A percentile compares a stretch with the other conserved stretches of the same genome.
phyloP scores from a whole-genome alignment of 2,329 filamentous ascomycete species.

The Tothia fuscella region DNA sequence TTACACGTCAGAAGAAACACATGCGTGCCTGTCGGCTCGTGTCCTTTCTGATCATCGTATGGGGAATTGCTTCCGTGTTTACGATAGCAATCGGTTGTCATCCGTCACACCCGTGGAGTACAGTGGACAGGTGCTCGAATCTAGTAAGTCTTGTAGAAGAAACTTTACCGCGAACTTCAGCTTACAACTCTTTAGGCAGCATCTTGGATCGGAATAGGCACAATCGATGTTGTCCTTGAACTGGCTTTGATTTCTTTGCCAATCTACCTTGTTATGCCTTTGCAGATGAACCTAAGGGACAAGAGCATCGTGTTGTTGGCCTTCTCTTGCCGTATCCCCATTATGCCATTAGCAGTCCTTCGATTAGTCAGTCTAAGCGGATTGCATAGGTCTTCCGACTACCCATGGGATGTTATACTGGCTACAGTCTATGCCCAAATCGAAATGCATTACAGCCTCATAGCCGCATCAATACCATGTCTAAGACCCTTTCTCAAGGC shows the following conservation, averaged over 20 bases:
- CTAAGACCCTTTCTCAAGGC: constrained; percentile 7
- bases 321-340: constrained; percentile 17
- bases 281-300: constrained; percentile 18
- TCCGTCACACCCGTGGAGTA: constrained; percentile 5
- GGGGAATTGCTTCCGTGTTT: constrained; percentile 13
- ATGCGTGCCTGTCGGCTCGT: constrained; percentile 12
- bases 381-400: neutral
- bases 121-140: constrained; percentile 6
- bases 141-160: constrained; percentile 6
- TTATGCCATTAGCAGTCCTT: neutral
- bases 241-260: constrained; percentile 17
- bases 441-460: constrained; percentile 10
- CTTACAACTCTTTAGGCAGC: constrained; percentile 5
- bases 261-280: constrained; percentile 17
- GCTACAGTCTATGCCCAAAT: neutral
- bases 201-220: constrained; percentile 14
- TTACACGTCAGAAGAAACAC: constrained; percentile 12
- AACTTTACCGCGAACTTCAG: neutral
- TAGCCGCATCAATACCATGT: constrained; percentile 5
- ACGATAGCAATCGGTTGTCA: constrained; percentile 13
- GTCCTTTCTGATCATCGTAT: constrained; percentile 9
- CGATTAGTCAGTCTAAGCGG: neutral
- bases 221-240: constrained; percentile 17
- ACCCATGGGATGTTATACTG: constrained; percentile 1
- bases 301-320: constrained; percentile 20